Base-by-base conservation (phyloP, 345 rosid species). In the Lepidium didymum region DNA sequence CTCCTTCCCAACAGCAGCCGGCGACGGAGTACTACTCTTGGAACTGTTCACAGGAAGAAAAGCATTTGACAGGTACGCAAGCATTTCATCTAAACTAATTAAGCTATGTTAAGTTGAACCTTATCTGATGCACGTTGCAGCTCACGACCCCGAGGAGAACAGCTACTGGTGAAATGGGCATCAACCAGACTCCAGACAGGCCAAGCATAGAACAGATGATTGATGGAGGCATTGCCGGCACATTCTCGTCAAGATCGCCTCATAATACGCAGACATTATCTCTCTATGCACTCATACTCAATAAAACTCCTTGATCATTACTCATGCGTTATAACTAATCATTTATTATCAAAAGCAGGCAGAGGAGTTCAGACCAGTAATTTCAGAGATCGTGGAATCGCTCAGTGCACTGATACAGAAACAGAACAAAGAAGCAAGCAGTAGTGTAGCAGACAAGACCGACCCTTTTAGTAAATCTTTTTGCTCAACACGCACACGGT, bases 21-120 rank as follows among this genome's bases (percentile, higher is more conserved):
- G 59, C n/a, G n/a, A n/a, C n/a, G 98, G 97, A 21, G 97, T 93
- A 60, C 74, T 90, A 76, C 94, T 93, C 70, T 76, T 93, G 87
- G 96, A 93, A 85, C 78, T 90, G 49, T 70, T 90, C 57, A 93
- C 97, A 2, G 96, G 96, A 78, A 83, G 89, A 79, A 82, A 72
- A 72, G 91, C 96, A 16, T 80, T 81, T 52, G 96, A 93, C 70
- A 70, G 81, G 97, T 78, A 66, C 36, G 49, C 53, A 57, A 11
- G 51, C 45, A 60, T 11, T 43, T 68, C 51, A 67, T 18, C 13
- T 49, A 43, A 19, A 10, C 62, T 14, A 41, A n/a, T n/a, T n/a
- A n/a, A 66, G 31, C 34, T 7, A 35, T 1, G 11, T 21, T 51
- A 14, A 36, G 31, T 40, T 29, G 4, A 31, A 36, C 44, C 34